Base-by-base conservation (phyloP, 2,329 filamentous ascomycete species). In the Trichothecium sympodiale region DNA sequence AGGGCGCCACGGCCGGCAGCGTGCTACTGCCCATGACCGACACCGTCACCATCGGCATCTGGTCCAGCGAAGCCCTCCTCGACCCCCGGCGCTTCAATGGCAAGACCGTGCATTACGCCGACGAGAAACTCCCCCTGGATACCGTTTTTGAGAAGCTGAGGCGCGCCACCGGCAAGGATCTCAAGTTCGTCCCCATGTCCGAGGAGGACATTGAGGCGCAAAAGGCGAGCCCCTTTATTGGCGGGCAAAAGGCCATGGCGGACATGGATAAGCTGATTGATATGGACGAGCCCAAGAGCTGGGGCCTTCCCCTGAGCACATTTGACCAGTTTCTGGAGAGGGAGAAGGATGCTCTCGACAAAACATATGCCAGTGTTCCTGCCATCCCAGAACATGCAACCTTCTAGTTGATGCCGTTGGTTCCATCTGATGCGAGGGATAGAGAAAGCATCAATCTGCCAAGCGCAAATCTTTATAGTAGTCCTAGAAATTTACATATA, bases 11-110 rank as follows among this genome's bases (percentile, higher is more conserved):
- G 16, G 43, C 43, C 0, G 45, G 49, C 0, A 54, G 57, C n/a
- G 59, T 55, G 0, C 10, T 47, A 1, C 39, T 73, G 2, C 59
- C 64, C 1, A 47, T 68, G 41, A 50, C 68, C 5, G 66, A 70
- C 42, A 55, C 60, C 0, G 51, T 59, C 5, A 68, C 71, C 18
- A 67, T 72, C 31, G 69, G 61, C 1, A 51, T 44, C 7, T 66
- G 70, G 43, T 58, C 56, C 4, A 53, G 55, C 6, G 60, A 60
- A 1, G 65, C 63, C 0, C 52, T 72, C 14, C 42, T 60, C 1
- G 50, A 68, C 3, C 60, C 64, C 0, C 41, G 29, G 8, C 52
- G 51, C 29, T 73, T 68, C 40, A 33, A 57, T 18, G 47, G 45
- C n/a, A 46, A 60, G 40, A 57, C 56, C 25, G 51, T 73, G 15